Evolutionary conservation across 2,329 filamentous ascomycete species (phyloP).

Genomic region (Dactylellina haptotyla): DNA sequence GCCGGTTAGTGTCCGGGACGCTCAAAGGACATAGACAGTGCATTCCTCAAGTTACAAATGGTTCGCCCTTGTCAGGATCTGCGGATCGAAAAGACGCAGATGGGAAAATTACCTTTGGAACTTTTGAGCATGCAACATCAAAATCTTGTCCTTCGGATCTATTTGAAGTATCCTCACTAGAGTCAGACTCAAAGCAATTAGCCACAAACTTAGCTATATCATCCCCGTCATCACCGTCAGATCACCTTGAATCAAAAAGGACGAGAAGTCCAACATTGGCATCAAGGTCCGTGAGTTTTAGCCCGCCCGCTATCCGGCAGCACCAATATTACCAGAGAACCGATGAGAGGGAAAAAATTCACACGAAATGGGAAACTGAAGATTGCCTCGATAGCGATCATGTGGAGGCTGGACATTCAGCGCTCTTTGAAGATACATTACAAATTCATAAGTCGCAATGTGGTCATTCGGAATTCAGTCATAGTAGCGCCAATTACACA

Average conservation of each 20-base stretch:
- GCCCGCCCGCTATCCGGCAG: conserved; percentile 24
- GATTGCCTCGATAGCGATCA: conserved; percentile 29
- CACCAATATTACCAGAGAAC: conserved; percentile 8
- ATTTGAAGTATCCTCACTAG: conserved; percentile 33
- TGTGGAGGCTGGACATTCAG: conserved; percentile 12
- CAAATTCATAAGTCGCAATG: conserved; percentile 13
- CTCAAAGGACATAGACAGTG: conserved; percentile 57
- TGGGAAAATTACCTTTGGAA: conserved; percentile 14
- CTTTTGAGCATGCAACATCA: conserved; percentile 14
- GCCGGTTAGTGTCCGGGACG: conserved; percentile 58
- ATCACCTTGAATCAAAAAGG: conserved; percentile 21
- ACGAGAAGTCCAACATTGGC: conserved; percentile 8
- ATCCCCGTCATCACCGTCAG: conserved; percentile 40
- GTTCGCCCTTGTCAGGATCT: conserved; percentile 18
- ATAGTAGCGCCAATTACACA: conserved; percentile 6
- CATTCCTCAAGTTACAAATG: conserved; percentile 11
- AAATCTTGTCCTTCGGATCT: conserved; percentile 14
- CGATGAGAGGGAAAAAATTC: conserved; percentile 21
- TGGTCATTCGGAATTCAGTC: conserved; percentile 4
- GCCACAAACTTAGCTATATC: conserved; percentile 14
- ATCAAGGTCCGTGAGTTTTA: conserved; percentile 47
- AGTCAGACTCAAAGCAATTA: conserved; percentile 20
- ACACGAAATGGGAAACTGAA: conserved; percentile 36
- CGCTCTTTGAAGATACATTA: conserved; percentile 19
- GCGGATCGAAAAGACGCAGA: conserved; percentile 12